Evolutionary conservation across 176 grass and related monocot genomes (phyloP).

Genomic region (Bolboschoenus planiculmis): DNA sequence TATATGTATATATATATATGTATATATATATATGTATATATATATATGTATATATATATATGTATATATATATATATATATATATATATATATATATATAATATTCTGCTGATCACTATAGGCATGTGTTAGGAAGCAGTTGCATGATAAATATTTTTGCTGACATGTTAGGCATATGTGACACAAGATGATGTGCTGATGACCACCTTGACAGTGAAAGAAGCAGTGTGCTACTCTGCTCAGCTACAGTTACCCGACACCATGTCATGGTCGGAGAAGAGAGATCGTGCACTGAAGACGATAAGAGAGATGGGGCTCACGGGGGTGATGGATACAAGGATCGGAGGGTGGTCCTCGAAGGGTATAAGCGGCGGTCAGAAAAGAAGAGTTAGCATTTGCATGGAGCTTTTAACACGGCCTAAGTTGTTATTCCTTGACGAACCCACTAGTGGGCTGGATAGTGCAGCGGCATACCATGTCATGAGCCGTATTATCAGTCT

Average conservation of each 20-base stretch:
- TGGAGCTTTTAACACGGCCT: not conserved
- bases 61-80: too few relatives aligned
- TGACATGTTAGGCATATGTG: slow-evolving; percentile 44
- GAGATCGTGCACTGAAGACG: slow-evolving; percentile 28
- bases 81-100: too few relatives aligned
- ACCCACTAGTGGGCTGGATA: slow-evolving; percentile 5
- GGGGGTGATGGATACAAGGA: slow-evolving; percentile 41
- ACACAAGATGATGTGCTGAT: slow-evolving; percentile 67
- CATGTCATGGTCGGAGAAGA: slow-evolving; percentile 35
- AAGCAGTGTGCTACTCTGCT: slow-evolving; percentile 50
- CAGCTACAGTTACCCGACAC: slow-evolving; percentile 50
- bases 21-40: too few relatives aligned
- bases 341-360: slow-evolving; percentile 43
- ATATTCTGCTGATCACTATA: too few relatives aligned
- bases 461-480: not conserved
- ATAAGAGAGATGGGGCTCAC: slow-evolving; percentile 53
- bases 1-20: too few relatives aligned
- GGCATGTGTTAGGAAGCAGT: not conserved
- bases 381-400: slow-evolving; percentile 46
- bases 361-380: slow-evolving; percentile 50
- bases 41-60: too few relatives aligned
- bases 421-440: slow-evolving; percentile 5
- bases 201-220: slow-evolving; percentile 49
- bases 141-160: not conserved
- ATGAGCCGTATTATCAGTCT: slow-evolving; percentile 3